These are phyloP conservation scores for Myriangium duriaei DNA, from an alignment of 2,329 filamentous ascomycete species.

Conservation along the genomic window DNA sequence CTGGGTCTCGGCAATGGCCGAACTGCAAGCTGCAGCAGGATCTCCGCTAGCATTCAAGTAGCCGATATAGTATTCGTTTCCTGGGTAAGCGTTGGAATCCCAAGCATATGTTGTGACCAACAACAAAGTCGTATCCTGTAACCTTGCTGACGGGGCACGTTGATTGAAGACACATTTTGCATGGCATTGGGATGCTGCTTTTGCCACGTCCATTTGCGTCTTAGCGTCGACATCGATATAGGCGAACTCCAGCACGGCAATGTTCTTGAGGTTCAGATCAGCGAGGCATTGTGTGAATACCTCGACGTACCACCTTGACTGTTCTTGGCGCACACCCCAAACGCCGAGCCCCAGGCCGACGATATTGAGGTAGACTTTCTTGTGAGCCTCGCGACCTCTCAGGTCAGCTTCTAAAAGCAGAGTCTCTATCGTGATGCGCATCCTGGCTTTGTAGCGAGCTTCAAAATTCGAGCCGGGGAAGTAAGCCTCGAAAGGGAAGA, in stretches of 20 bases:
- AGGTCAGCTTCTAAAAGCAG: conserved; percentile 19
- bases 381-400: conserved; percentile 14
- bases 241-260: conserved; percentile 21
- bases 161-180: conserved; percentile 19
- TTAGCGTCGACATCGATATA: conserved; percentile 15
- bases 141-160: conserved; percentile 19
- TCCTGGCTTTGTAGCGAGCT: conserved; percentile 17
- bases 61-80: conserved; percentile 24
- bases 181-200: conserved; percentile 10
- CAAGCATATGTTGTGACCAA: conserved; percentile 24
- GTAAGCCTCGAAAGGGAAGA: background rate
- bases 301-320: conserved; percentile 17
- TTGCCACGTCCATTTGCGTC: conserved; percentile 7
- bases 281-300: conserved; percentile 16
- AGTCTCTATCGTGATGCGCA: conserved; percentile 20
- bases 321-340: conserved; percentile 17
- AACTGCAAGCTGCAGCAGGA: conserved; percentile 24
- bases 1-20: conserved; percentile 22
- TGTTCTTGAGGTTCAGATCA: conserved; percentile 12
- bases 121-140: conserved; percentile 14
- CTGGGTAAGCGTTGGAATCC: conserved; percentile 24
- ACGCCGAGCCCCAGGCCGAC: conserved; percentile 24
- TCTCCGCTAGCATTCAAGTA: conserved; percentile 18
- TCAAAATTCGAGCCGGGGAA: conserved; percentile 5
- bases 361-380: conserved; percentile 19